Conservation (phyloP, 345 rosid species). For the Citrus inodora region DNA sequence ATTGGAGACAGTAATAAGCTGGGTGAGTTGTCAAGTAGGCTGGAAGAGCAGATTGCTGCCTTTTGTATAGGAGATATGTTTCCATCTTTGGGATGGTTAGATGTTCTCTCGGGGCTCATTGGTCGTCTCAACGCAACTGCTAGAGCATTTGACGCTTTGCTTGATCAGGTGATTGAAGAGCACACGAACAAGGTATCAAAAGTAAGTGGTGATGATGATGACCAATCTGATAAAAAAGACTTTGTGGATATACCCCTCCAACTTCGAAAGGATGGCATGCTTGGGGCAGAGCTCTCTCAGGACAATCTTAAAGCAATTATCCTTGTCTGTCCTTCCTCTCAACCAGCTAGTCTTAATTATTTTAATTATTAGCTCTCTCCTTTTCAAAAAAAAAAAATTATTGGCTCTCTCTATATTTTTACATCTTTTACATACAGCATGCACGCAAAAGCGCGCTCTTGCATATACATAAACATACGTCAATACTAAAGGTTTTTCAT, state of each 20-base stretch:
- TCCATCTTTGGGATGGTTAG: not conserved
- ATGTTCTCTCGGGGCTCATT: not conserved
- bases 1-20: not conserved
- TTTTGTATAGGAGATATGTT: not conserved
- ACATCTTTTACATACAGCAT: too few species aligned
- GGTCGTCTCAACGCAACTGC: not conserved
- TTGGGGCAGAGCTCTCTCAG: constrained; percentile 1
- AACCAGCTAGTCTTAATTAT: too few species aligned
- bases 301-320: constrained; percentile 29
- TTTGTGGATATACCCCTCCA: constrained; percentile 18
- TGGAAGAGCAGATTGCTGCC: not conserved
- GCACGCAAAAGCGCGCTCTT: too few species aligned
- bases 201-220: not conserved
- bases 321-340: not conserved
- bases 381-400: too few species aligned
- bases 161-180: not conserved
- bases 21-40: not conserved
- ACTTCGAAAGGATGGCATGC: constrained; percentile 18
- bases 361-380: too few species aligned
- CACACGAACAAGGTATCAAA: not conserved
- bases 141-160: not conserved
- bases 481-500: too few species aligned
- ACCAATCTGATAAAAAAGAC: constrained; percentile 14
- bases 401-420: too few species aligned
- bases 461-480: too few species aligned